Conservation (phyloP, 2,329 filamentous ascomycete species). For the Paecilomyces formosus region DNA sequence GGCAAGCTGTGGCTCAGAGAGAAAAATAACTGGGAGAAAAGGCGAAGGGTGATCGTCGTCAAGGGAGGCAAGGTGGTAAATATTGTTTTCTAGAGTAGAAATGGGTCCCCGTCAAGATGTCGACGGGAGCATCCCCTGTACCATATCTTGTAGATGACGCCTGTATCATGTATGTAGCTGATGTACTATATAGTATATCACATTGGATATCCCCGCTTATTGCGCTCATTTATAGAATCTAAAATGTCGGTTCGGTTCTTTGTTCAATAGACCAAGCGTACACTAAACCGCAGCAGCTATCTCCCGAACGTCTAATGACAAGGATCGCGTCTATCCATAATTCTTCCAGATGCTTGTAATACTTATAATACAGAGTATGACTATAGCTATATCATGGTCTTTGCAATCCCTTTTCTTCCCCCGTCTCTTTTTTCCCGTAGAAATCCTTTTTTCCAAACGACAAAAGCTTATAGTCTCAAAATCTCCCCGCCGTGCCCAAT, state of each 20-base stretch:
- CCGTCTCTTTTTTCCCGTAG: no score
- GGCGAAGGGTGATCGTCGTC: conserved; percentile 61
- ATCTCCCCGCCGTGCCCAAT: conserved; percentile 70
- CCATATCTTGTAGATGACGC: neutral
- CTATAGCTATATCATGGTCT: neutral
- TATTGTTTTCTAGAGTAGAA: conserved; percentile 52
- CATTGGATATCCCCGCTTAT: neutral
- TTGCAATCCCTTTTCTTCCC: neutral
- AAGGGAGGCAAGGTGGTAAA: conserved; percentile 63
- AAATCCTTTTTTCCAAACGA: neutral
- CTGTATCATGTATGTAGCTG: neutral
- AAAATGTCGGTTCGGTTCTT: neutral
- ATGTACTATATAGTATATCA: neutral
- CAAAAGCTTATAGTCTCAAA: conserved; percentile 47
- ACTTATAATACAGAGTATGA: no score
- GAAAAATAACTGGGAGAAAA: conserved; percentile 42
- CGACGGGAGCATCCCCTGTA: neutral
- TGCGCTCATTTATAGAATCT: neutral
- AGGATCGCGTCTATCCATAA: no score
- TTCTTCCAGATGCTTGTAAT: no score
- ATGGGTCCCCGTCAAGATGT: neutral
- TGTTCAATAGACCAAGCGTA: neutral
- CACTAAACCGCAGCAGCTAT: neutral
- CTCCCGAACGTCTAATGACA: no score
- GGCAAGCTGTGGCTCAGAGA: conserved; percentile 51